phyloP scores from a whole-genome alignment of 2,329 filamentous ascomycete species.

The Phialophora macrospora region DNA sequence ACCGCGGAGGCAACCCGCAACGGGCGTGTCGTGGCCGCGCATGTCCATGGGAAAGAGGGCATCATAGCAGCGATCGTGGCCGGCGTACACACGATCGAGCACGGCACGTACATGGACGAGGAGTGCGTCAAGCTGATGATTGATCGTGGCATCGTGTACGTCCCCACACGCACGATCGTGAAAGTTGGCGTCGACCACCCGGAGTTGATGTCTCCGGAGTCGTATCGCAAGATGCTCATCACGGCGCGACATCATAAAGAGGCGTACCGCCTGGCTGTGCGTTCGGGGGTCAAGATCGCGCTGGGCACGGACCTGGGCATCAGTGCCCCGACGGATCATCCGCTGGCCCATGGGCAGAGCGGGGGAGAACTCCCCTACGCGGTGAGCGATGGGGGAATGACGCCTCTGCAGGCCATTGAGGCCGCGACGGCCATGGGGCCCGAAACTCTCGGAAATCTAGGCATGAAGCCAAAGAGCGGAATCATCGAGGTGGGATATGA shows the following conservation, averaged over 20 bases:
- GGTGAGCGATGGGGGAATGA: constrained; percentile 55
- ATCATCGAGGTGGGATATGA: constrained; percentile 54
- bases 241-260: constrained; percentile 46
- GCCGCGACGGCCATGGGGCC: constrained; percentile 56
- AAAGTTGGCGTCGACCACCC: constrained; percentile 47
- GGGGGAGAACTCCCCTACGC: constrained; percentile 56
- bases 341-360: constrained; percentile 49
- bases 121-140: constrained; percentile 54
- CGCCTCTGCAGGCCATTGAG: constrained; percentile 58
- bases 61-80: constrained; percentile 54
- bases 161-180: constrained; percentile 54
- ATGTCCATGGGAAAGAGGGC: constrained; percentile 55
- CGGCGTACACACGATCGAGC: constrained; percentile 56
- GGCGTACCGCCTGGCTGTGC: constrained; percentile 52
- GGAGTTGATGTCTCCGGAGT: constrained; percentile 43
- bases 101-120: constrained; percentile 56
- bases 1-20: constrained; percentile 52
- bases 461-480: constrained; percentile 52
- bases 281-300: constrained; percentile 53
- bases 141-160: constrained; percentile 52
- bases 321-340: constrained; percentile 44
- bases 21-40: constrained; percentile 51
- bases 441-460: constrained; percentile 51
- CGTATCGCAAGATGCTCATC: constrained; percentile 49
- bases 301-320: constrained; percentile 55